Evolutionary conservation across 140 eudicot genomes (phyloP), one percentile per base, ranked within the genome.

Genomic region (Senecio squalidus): DNA sequence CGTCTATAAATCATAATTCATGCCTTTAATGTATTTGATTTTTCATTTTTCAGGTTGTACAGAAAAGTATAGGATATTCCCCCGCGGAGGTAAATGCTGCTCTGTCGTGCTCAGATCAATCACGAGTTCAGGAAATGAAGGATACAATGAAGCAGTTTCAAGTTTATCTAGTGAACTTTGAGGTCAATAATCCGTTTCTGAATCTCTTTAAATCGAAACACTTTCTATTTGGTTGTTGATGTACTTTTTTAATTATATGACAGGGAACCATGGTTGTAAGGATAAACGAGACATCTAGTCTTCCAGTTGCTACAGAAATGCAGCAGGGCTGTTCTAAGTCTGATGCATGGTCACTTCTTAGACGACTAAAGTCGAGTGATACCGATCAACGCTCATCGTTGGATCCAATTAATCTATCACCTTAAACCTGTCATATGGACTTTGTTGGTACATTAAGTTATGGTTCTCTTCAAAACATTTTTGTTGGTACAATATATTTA

Each of bases 221-320:
- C 22, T 4, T 44, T 41, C 49, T 44, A 24, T 29, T 45, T 28
- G 38, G 14, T 60, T 67, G 29, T 57, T 67, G 60, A 30, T 34
- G 23, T 34, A 26, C 23, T n/a, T n/a, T n/a, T n/a, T n/a, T n/a
- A n/a, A n/a, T n/a, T n/a, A n/a, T n/a, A n/a, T 61, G 60, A 14
- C 85, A 92, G 98, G 98, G 98, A 36, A 79, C 58, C 11, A 81
- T 92, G 89, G 68, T 84, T 67, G 54, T 92, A 26, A 68, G 78
- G 67, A 63, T 92, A 20, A 75, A 60, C 51, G 79, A 75, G 44
- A 74, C 74, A 4, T 86, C 75, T 5, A 56, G 76, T 40, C 53
- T 82, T 38, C 98, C 98, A 20, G 72, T 84, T 66, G 98, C 92
- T 0, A 69, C 66, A 24, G 86, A 79, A 76, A 77, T 87, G 92